Evolutionary conservation across 805 yeast species (phyloP).

Genomic region (Kuraishia piskuri): DNA sequence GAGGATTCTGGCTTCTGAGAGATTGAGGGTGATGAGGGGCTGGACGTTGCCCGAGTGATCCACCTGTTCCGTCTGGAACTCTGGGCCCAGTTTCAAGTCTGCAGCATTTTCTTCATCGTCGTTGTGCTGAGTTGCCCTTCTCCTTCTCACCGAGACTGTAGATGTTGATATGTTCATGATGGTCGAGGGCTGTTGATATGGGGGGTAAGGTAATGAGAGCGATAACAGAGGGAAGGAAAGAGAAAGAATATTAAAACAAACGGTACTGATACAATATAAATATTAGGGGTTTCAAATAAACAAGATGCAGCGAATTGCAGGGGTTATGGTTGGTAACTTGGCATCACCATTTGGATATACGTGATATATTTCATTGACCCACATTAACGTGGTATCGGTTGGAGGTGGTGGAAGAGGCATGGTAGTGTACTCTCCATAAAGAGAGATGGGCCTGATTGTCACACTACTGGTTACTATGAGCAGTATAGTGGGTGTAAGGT

Average conservation of each 20-base stretch:
- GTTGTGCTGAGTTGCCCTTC: slow-evolving; percentile 46
- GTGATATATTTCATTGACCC: background rate
- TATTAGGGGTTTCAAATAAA: too few relatives aligned
- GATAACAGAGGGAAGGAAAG: background rate
- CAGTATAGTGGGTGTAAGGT: too few relatives aligned
- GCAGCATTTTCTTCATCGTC: slow-evolving; percentile 94
- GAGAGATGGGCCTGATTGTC: background rate
- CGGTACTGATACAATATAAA: too few relatives aligned
- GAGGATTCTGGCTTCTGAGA: slow-evolving; percentile 83
- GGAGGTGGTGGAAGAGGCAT: background rate
- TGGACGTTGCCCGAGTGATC: slow-evolving; percentile 74
- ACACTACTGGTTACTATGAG: too few relatives aligned
- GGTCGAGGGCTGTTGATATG: background rate
- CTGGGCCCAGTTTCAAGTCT: slow-evolving; percentile 81
- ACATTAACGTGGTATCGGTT: background rate
- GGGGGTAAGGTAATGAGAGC: background rate
- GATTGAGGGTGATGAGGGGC: slow-evolving; percentile 74
- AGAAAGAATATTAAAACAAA: too few relatives aligned
- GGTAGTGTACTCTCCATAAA: background rate
- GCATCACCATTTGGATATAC: background rate
- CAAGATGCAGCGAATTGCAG: background rate
- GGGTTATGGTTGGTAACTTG: background rate
- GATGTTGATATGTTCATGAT: slow-evolving; percentile 84
- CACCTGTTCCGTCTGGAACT: slow-evolving; percentile 73
- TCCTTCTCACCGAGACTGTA: slow-evolving; percentile 78